These are phyloP conservation scores for Phaeoacremonium minimum DNA, from an alignment of 2,329 filamentous ascomycete genomes.

Conservation along the genomic window DNA sequence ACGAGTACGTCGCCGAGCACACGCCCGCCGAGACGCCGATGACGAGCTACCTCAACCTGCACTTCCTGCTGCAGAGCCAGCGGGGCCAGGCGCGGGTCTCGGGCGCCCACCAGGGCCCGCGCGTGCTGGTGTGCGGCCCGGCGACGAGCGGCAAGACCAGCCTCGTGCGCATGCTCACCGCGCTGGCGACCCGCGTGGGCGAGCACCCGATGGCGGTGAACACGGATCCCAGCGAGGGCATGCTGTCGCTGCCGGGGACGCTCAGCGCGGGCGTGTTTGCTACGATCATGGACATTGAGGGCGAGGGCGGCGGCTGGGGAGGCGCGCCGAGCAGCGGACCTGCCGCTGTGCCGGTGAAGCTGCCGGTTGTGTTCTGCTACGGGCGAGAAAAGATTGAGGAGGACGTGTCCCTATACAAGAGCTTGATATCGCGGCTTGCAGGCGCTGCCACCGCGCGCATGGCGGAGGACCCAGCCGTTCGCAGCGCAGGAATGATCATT, in stretches of 20 bases:
- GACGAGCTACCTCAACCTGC: slow-evolving; percentile 76
- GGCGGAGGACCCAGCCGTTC: slow-evolving; percentile 68
- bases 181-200: slow-evolving; percentile 72
- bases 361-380: slow-evolving; percentile 88
- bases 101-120: slow-evolving; percentile 55
- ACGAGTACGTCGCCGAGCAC: slow-evolving; percentile 56
- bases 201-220: slow-evolving; percentile 80
- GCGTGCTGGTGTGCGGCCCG: slow-evolving; percentile 80
- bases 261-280: slow-evolving; percentile 84
- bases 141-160: slow-evolving; percentile 80
- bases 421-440: slow-evolving; percentile 71
- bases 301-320: slow-evolving; percentile 81
- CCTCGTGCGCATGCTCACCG: slow-evolving; percentile 69
- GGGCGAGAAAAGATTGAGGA: slow-evolving; percentile 71
- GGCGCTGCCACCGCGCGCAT: slow-evolving; percentile 73
- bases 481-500: slow-evolving; percentile 74
- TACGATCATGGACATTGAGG: slow-evolving; percentile 75
- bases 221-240: slow-evolving; percentile 74
- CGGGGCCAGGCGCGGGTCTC: slow-evolving; percentile 54
- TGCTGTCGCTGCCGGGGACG: slow-evolving; percentile 74
- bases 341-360: slow-evolving; percentile 81
- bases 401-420: slow-evolving; percentile 67
- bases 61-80: slow-evolving; percentile 76
- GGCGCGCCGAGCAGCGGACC: slow-evolving; percentile 88
- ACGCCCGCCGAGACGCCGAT: slow-evolving; percentile 76